Evolutionary conservation across 1,284 basidiomycete genomes (phyloP), one percentile per base, ranked within the genome.

Genomic region (Rhizopogon parksii): DNA sequence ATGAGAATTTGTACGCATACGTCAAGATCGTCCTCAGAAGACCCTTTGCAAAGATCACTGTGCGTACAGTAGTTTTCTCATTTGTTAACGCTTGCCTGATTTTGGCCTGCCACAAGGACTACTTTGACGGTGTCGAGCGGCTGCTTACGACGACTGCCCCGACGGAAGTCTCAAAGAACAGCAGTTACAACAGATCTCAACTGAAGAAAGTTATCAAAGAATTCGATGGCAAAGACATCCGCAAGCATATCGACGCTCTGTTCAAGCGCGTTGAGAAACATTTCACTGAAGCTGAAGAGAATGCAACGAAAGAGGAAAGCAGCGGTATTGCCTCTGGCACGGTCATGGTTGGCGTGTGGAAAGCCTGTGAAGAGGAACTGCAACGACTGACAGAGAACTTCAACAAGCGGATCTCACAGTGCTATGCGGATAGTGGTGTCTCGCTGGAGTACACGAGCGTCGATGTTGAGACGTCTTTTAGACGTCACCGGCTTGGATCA

Each of bases 251-350:
- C 45, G 95, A 98, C 55, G 80, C 82, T 7, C 76, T 99, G 39
- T 88, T 85, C 64, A 91, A 91, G 64, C 82, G 95, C 6, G 91
- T 99, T 24, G 91, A 94, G 67, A 99, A 99, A 68, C 95, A 98
- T 65, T 98, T 97, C 65, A 83, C 83, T 2, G 88, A 92, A 60
- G 79, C 80, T 0, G 79, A 82, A 6, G 86, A 85, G 55, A 85
- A 82, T 59, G 67, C 77, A 3, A 79, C 75, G 4, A 75, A 73
- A 2, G 84, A 82, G 55, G 78, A 83, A 47, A 74, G 69, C 52
- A 75, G 72, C 15, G 79, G 78, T 6, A 79, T 81, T 43, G 69
- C 76, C 6, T 70, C 83, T 6, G 83, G 85, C 0, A 85, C 80
- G 6, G 81, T 92, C 46, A 74, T 94, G 69, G 78, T 81, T 36